Evolutionary conservation across 768 basidiomycete genomes (phyloP).

Genomic region (Vishniacozyma victoriae): DNA sequence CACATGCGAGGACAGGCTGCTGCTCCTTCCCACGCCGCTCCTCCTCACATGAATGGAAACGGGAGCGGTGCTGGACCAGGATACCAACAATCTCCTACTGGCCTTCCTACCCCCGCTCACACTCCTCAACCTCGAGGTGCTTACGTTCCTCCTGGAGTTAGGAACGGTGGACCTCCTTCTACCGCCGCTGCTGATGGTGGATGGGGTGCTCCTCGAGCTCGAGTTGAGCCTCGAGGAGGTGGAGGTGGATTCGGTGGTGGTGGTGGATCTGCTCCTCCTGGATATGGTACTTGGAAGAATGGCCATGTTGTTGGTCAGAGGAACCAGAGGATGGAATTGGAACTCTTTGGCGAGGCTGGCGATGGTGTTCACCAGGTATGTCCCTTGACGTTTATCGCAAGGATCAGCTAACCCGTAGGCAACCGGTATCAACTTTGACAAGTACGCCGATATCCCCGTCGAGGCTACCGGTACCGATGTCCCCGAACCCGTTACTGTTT

Average conservation of each 20-base stretch:
- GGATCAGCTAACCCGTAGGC: slow-evolving; percentile 54
- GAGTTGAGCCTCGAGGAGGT: slow-evolving; percentile 20
- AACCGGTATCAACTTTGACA: slow-evolving; percentile 99
- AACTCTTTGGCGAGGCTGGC: slow-evolving; percentile 81
- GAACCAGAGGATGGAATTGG: slow-evolving; percentile 86
- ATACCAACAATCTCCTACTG: slow-evolving; percentile 22
- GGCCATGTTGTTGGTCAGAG: slow-evolving; percentile 75
- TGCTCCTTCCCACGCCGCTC: slow-evolving; percentile 16
- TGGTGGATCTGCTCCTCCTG: slow-evolving; percentile 45
- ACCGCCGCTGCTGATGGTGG: slow-evolving; percentile 33
- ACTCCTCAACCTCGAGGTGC: slow-evolving; percentile 28
- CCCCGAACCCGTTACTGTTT: slow-evolving; percentile 85
- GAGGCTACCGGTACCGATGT: slow-evolving; percentile 95
- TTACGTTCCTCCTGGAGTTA: slow-evolving; percentile 10
- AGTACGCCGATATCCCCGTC: slow-evolving; percentile 98
- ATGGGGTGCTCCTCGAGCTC: slow-evolving; percentile 28
- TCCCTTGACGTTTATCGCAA: background rate
- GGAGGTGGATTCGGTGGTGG: slow-evolving; percentile 41
- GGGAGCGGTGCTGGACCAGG: slow-evolving; percentile 16
- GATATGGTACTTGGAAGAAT: slow-evolving; percentile 75
- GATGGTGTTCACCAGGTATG: slow-evolving; percentile 52
- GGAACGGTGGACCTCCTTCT: slow-evolving; percentile 9
- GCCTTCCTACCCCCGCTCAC: slow-evolving; percentile 36
- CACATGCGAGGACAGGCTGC: slow-evolving; percentile 37
- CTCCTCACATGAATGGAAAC: slow-evolving; percentile 6